Percentiles rank a stretch among this genome's conserved stretches.
These are phyloP conservation scores for Monosporozyma siamensis DNA, from an alignment of 805 yeast genomes.

Conservation along the genomic window DNA sequence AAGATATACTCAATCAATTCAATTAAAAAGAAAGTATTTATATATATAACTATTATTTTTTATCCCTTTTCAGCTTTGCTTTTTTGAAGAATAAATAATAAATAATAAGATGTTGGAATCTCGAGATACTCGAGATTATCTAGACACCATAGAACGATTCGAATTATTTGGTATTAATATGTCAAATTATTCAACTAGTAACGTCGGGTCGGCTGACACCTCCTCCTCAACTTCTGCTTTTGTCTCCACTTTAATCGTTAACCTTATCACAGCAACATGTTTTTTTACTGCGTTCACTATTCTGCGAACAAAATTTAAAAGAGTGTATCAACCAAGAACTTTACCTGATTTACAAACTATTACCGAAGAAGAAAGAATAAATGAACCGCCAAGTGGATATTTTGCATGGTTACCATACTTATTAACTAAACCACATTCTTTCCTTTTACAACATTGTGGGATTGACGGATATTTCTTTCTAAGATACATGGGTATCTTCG, in stretches of 20 bases:
- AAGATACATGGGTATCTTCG: conserved; percentile 52
- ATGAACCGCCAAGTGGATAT: conserved; percentile 55
- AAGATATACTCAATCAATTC: too few relatives aligned
- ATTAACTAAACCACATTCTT: conserved; percentile 48
- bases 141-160: neutral
- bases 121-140: neutral
- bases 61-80: too few relatives aligned
- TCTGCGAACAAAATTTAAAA: conserved; percentile 52
- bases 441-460: conserved; percentile 59
- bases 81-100: too few relatives aligned
- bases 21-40: too few relatives aligned
- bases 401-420: conserved; percentile 49
- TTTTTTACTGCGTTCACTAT: conserved; percentile 52
- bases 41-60: too few relatives aligned
- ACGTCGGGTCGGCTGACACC: conserved; percentile 14
- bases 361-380: conserved; percentile 46
- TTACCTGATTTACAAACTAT: conserved; percentile 30
- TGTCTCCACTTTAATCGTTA: conserved; percentile 59
- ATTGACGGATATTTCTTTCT: conserved; percentile 70
- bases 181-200: neutral
- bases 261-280: conserved; percentile 48
- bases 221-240: conserved; percentile 68
- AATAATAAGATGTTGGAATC: neutral
- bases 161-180: conserved; percentile 1
- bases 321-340: conserved; percentile 78